Conservation (phyloP, 75 land plant genomes). For the Adiantum capillusveneris region DNA sequence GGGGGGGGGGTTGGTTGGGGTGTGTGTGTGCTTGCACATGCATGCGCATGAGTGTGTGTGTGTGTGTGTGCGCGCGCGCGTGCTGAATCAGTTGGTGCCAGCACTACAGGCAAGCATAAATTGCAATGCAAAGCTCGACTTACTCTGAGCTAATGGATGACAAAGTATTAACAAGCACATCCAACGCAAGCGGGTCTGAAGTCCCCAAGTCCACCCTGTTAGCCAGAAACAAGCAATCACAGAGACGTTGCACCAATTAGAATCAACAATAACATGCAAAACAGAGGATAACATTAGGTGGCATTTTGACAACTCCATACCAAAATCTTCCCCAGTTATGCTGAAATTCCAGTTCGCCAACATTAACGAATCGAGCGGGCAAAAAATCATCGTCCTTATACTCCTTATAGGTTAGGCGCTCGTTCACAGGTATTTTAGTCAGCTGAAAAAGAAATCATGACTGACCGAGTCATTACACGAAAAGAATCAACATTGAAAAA, state of each 20-base stretch:
- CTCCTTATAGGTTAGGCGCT: slow-evolving; percentile 53
- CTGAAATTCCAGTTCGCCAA: slow-evolving; percentile 90
- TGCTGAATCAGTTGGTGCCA: too few relatives aligned
- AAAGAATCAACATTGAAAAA: too few relatives aligned
- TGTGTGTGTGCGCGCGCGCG: too few relatives aligned
- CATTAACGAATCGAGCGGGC: slow-evolving; percentile 85
- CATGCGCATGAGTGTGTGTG: too few relatives aligned
- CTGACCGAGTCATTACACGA: too few relatives aligned
- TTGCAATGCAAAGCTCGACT: slow-evolving; percentile 14
- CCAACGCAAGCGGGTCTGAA: slow-evolving; percentile 71
- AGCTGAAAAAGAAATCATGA: slow-evolving; percentile 63
- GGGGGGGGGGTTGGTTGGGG: too few relatives aligned
- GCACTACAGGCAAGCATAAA: too few relatives aligned
- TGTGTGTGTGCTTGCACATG: too few relatives aligned
- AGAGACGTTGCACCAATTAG: too few relatives aligned
- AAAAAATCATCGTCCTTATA: slow-evolving; percentile 49
- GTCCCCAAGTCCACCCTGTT: slow-evolving; percentile 98
- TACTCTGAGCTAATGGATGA: slow-evolving; percentile 85
- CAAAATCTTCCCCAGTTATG: slow-evolving; percentile 87
- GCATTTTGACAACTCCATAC: slow-evolving; percentile 47
- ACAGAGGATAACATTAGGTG: too few relatives aligned
- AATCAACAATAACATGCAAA: too few relatives aligned
- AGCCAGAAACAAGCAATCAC: background rate
- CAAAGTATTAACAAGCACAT: slow-evolving; percentile 80
- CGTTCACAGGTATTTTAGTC: slow-evolving; percentile 53